Conservation (phyloP, 345 rosid genomes). For the Clarkia xantiana region DNA sequence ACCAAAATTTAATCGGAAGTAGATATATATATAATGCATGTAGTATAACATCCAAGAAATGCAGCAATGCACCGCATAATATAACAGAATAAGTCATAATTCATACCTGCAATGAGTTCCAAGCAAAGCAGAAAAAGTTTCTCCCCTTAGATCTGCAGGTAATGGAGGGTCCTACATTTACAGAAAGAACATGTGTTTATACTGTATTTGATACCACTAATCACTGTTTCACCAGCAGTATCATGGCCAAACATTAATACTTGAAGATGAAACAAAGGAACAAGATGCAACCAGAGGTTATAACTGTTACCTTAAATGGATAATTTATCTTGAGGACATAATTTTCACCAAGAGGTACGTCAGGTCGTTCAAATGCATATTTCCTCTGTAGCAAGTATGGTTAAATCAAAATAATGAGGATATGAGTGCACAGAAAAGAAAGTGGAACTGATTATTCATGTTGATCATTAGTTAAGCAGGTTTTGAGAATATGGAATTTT, state of each 20-base stretch:
- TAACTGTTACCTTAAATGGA: slow-evolving; percentile 62
- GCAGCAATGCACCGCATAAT: not conserved
- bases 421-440: not conserved
- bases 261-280: slow-evolving; percentile 2
- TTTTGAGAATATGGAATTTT: too few species aligned
- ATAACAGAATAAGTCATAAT: not conserved
- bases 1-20: too few species aligned
- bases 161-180: slow-evolving; percentile 68
- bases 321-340: slow-evolving; percentile 79
- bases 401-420: slow-evolving; percentile 9
- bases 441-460: not conserved
- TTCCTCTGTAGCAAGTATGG: slow-evolving; percentile 40
- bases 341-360: slow-evolving; percentile 70
- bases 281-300: not conserved
- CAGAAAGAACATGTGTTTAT: not conserved
- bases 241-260: not conserved
- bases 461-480: slow-evolving; percentile 8
- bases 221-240: not conserved
- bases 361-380: slow-evolving; percentile 72
- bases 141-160: slow-evolving; percentile 75
- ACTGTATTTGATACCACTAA: not conserved
- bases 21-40: not conserved
- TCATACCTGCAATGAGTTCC: slow-evolving; percentile 80
- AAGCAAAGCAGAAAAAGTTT: slow-evolving; percentile 62
- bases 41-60: not conserved